Evolutionary conservation across 371 early-diverging fungal genomes (phyloP).

Genomic region (Parasitella parasitica): DNA sequence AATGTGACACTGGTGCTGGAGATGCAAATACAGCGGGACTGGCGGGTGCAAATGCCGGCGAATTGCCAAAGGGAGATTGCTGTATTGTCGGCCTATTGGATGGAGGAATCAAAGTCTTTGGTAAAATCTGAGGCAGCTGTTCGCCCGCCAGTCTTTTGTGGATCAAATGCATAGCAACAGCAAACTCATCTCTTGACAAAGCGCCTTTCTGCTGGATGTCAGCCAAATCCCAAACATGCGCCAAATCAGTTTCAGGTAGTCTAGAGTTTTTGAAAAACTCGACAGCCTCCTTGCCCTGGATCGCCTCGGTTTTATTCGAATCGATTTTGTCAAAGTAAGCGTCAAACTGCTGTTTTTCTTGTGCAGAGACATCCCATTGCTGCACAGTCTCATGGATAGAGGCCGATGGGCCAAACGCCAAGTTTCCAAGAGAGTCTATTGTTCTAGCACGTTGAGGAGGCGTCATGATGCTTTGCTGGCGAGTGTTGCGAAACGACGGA

Average conservation of each 20-base stretch:
- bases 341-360: slow-evolving; percentile 66
- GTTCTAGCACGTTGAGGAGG: slow-evolving; percentile 43
- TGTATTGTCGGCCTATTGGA: background rate
- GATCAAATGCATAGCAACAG: slow-evolving; percentile 92
- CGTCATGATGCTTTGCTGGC: slow-evolving; percentile 29
- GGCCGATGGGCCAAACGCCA: slow-evolving; percentile 35
- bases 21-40: background rate
- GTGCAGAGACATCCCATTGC: slow-evolving; percentile 69
- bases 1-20: slow-evolving; percentile 13
- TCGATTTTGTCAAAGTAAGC: slow-evolving; percentile 75
- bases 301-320: slow-evolving; percentile 13
- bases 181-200: slow-evolving; percentile 85
- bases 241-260: slow-evolving; percentile 68
- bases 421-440: slow-evolving; percentile 47
- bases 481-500: slow-evolving; percentile 9
- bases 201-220: slow-evolving; percentile 79
- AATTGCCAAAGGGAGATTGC: slow-evolving; percentile 9
- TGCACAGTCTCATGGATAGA: slow-evolving; percentile 20
- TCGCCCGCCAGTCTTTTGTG: slow-evolving; percentile 74
- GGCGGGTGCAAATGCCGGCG: background rate
- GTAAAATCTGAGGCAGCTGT: slow-evolving; percentile 74
- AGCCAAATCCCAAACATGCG: slow-evolving; percentile 78
- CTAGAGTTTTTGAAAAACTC: slow-evolving; percentile 82
- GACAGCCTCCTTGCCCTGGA: slow-evolving; percentile 64
- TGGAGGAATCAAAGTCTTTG: slow-evolving; percentile 33